Evolutionary conservation across 768 basidiomycete species (phyloP).

Genomic region (Tylopilus felleus): DNA sequence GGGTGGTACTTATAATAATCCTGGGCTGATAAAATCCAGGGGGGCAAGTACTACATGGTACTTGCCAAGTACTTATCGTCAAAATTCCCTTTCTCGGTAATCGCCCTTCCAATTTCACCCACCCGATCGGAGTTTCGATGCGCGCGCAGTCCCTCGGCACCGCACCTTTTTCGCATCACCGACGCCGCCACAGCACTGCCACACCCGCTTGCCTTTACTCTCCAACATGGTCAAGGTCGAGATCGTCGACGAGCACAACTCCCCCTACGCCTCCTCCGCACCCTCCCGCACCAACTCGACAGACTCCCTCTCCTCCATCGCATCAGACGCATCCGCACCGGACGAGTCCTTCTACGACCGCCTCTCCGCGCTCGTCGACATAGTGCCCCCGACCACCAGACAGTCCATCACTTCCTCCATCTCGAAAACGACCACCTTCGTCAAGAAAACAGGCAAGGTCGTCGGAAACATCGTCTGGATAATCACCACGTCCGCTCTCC

Average conservation of each 20-base stretch:
- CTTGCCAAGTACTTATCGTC: constrained; percentile 28
- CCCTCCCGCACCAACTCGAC: constrained; percentile 69
- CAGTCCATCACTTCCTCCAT: constrained; percentile 64
- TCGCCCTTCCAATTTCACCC: neutral
- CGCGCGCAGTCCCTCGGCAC: constrained; percentile 22
- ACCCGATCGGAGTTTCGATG: constrained; percentile 27
- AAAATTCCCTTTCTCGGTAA: constrained; percentile 6
- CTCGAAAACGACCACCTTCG: constrained; percentile 55
- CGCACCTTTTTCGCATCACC: constrained; percentile 22
- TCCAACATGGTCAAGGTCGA: constrained; percentile 87
- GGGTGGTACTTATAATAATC: constrained; percentile 26
- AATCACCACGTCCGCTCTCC: constrained; percentile 87
- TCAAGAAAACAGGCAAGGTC: constrained; percentile 66
- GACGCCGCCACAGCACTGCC: constrained; percentile 21
- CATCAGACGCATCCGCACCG: constrained; percentile 60
- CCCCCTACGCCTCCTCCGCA: constrained; percentile 72
- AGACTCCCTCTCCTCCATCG: constrained; percentile 75
- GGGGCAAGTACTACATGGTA: neutral
- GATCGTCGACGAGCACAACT: constrained; percentile 76
- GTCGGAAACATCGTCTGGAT: constrained; percentile 93
- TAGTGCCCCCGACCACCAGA: constrained; percentile 88
- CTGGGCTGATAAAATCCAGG: constrained; percentile 12
- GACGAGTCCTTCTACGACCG: constrained; percentile 90
- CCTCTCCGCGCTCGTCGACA: constrained; percentile 88
- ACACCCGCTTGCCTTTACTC: neutral